phyloP scores from a whole-genome alignment of 164 flowering plant species.

The Protea cynaroides region DNA sequence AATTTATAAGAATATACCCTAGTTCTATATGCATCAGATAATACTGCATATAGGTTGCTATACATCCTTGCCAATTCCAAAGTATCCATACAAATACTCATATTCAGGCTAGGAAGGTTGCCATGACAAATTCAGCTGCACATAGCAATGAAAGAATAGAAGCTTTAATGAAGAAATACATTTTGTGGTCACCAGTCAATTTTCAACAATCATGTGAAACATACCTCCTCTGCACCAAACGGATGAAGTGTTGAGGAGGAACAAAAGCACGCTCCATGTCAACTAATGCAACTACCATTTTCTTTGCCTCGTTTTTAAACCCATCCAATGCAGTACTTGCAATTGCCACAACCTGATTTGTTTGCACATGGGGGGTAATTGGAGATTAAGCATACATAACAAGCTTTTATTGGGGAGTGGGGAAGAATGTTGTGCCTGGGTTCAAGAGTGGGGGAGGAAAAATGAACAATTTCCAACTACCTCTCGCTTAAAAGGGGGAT shows the following conservation, averaged over 20 bases:
- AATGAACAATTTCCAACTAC: slow-evolving; percentile 33
- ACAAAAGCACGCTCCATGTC: slow-evolving; percentile 99
- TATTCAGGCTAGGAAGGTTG: no score
- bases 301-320: slow-evolving; percentile 86
- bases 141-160: no score
- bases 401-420: background rate
- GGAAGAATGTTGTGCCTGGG: no score
- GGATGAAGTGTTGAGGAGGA: slow-evolving; percentile 98
- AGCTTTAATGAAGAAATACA: no score
- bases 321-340: slow-evolving; percentile 87
- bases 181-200: background rate
- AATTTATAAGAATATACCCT: no score
- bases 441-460: no score
- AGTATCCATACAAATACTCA: no score
- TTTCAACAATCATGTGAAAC: background rate
- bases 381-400: background rate
- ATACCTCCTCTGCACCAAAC: slow-evolving; percentile 93
- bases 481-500: slow-evolving; percentile 97
- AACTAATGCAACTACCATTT: slow-evolving; percentile 96
- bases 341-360: slow-evolving; percentile 68
- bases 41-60: no score
- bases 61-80: no score
- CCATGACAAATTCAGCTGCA: no score
- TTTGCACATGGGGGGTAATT: no score
- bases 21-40: no score